Percentiles rank a stretch among this genome's conserved stretches.
phyloP scores from a whole-genome alignment of 768 basidiomycete genomes.

The Zangia roseola region DNA sequence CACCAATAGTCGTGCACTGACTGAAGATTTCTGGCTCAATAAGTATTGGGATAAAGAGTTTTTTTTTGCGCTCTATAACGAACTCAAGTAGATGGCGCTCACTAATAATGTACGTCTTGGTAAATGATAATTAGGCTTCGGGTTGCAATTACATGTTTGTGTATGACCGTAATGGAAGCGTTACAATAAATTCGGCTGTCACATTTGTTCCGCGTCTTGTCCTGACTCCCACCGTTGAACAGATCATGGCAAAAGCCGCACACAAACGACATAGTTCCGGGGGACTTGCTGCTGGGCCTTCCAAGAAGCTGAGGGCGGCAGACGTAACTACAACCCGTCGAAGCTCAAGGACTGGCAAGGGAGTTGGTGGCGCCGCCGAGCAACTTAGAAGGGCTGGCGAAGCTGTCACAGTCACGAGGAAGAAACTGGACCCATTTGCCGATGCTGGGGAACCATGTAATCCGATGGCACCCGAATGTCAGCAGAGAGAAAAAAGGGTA shows the following conservation, averaged over 20 bases:
- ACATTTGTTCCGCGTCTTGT: too few species aligned
- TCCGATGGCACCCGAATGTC: background rate
- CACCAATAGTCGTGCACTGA: background rate
- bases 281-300: too few species aligned
- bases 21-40: background rate
- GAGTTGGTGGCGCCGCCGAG: background rate
- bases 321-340: background rate
- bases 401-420: background rate
- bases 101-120: too few species aligned
- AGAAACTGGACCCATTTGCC: background rate
- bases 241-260: too few species aligned
- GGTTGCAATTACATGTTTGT: too few species aligned
- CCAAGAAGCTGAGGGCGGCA: too few species aligned
- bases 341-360: background rate
- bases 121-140: too few species aligned
- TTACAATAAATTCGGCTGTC: too few species aligned
- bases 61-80: too few species aligned
- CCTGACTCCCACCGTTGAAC: too few species aligned
- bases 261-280: too few species aligned
- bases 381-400: background rate
- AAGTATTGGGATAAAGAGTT: background rate
- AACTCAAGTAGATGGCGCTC: constrained; percentile 17
- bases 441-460: background rate
- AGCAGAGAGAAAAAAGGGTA: background rate
- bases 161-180: too few species aligned